Evolutionary conservation across 768 basidiomycete genomes (phyloP).

Genomic region (Suillus hirtellus): DNA sequence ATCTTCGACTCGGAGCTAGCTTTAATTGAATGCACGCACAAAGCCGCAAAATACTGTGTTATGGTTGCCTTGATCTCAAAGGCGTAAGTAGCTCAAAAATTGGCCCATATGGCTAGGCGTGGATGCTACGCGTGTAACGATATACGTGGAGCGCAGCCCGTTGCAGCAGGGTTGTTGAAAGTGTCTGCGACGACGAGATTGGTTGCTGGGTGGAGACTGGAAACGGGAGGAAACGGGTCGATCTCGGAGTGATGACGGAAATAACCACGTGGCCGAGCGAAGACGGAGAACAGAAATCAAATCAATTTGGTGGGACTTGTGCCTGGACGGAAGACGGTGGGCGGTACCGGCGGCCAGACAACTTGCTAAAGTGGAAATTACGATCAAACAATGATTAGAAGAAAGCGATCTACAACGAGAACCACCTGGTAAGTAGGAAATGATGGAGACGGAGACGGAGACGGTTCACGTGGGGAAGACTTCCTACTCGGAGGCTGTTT

Average conservation of each 20-base stretch:
- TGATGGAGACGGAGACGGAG: not conserved
- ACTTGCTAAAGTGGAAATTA: not conserved
- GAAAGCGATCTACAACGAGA: not conserved
- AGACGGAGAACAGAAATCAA: not conserved
- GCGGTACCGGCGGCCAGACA: not conserved
- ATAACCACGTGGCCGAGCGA: slow-evolving; percentile 3
- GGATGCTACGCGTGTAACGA: not conserved
- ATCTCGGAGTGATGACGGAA: slow-evolving; percentile 5
- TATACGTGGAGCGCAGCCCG: not conserved
- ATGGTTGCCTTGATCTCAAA: not conserved
- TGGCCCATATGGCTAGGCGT: not conserved
- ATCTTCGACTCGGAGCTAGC: not conserved
- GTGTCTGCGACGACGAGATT: not conserved
- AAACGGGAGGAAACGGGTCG: not conserved
- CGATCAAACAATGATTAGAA: not conserved
- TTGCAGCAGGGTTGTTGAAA: not conserved
- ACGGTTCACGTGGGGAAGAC: slow-evolving; percentile 1
- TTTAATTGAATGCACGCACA: not conserved
- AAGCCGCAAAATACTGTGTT: not conserved
- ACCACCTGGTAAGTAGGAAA: not conserved
- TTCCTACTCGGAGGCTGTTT: not conserved
- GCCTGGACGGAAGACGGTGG: not conserved
- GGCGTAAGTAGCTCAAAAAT: not conserved
- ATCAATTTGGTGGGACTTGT: not conserved
- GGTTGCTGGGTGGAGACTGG: not conserved